Evolutionary conservation across 139 green algal genomes (phyloP).

Genomic region (Eudorina sp.): DNA sequence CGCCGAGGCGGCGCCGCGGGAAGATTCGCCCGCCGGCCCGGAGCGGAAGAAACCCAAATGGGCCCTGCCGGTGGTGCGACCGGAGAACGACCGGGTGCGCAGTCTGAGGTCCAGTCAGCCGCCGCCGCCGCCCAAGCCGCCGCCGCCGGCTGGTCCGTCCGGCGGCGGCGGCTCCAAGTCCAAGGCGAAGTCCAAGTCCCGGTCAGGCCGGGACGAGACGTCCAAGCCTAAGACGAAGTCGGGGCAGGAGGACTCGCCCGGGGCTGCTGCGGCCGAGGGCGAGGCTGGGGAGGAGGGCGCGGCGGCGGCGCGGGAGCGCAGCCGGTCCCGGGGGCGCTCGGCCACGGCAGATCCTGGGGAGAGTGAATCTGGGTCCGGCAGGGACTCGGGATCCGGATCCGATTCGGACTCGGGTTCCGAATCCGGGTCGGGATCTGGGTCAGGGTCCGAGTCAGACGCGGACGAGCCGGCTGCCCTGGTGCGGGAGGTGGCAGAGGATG

Average conservation of each 20-base stretch:
- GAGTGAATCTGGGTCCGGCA: not conserved
- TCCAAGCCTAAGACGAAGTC: not conserved
- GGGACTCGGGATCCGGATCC: not conserved
- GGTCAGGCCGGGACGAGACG: not conserved
- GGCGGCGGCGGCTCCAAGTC: not conserved
- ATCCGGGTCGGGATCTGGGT: slow-evolving; percentile 1
- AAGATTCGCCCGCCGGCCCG: not conserved
- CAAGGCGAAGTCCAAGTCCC: not conserved
- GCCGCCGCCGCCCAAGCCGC: slow-evolving; percentile 26
- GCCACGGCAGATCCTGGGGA: not conserved
- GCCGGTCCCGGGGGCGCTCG: not conserved
- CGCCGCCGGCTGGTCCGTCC: not conserved
- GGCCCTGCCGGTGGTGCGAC: not conserved
- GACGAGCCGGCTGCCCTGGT: slow-evolving; percentile 1
- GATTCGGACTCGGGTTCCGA: not conserved
- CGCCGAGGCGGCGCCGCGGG: not conserved
- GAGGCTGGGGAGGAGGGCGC: not conserved
- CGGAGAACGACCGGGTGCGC: slow-evolving; percentile 25
- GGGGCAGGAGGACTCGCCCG: not conserved
- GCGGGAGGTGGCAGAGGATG: slow-evolving; percentile 13
- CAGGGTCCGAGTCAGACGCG: not conserved
- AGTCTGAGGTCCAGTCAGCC: slow-evolving; percentile 19
- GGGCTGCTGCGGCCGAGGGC: not conserved
- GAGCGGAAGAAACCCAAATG: slow-evolving; percentile 27
- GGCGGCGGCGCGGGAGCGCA: not conserved